Evolutionary conservation across 1,139 yeast genomes (phyloP).

Genomic region (Candida tetrigidarum): DNA sequence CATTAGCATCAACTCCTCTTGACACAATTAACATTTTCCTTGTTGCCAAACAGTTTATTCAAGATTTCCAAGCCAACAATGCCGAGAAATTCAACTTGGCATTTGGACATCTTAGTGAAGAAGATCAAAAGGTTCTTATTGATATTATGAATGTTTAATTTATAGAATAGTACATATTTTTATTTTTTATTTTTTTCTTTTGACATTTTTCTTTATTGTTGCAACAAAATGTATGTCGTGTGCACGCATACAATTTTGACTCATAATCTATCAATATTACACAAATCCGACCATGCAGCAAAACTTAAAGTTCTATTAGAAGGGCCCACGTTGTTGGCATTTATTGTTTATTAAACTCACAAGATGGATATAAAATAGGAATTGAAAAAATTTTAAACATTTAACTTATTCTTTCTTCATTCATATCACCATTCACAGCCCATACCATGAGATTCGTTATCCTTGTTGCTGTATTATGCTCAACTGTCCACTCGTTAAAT

Average conservation of each 20-base stretch:
- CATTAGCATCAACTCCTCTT: constrained; percentile 75
- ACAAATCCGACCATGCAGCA: neutral
- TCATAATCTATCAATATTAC: neutral
- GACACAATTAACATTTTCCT: constrained; percentile 66
- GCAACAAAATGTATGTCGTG: neutral
- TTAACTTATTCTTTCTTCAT: neutral
- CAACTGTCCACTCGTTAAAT: constrained; percentile 22
- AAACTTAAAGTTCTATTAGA: neutral
- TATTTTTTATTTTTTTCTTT: too few relatives aligned
- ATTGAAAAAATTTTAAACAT: neutral
- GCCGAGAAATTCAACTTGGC: constrained; percentile 17
- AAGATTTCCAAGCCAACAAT: constrained; percentile 18
- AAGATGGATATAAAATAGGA: neutral
- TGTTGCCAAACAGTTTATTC: constrained; percentile 15
- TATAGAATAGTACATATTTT: constrained; percentile 3
- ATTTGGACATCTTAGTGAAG: constrained; percentile 19
- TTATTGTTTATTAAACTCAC: neutral
- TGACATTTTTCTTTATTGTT: too few relatives aligned
- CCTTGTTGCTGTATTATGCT: neutral
- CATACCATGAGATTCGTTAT: neutral
- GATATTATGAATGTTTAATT: constrained; percentile 14
- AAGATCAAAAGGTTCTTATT: constrained; percentile 17
- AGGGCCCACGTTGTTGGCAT: neutral
- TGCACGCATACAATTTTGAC: neutral
- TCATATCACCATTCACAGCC: neutral